A percentile compares a stretch with the other conserved stretches of the same genome.
Conservation (phyloP, 2,329 filamentous ascomycete species). For the Diaporthe ilicicola region DNA sequence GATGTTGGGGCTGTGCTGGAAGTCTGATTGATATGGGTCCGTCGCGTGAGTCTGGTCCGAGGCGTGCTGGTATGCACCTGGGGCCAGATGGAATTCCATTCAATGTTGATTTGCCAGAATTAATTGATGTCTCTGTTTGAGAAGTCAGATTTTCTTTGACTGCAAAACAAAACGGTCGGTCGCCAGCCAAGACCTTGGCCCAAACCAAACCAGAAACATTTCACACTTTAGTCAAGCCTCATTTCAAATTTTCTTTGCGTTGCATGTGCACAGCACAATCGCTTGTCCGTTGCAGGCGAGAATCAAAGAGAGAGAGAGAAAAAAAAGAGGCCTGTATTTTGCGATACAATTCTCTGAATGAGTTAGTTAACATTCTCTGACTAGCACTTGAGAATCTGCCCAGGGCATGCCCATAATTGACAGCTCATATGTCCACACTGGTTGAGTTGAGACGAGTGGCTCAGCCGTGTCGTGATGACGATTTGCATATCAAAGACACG, state of each 20-base stretch:
- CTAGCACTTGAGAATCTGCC: neutral
- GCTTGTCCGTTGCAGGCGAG: neutral
- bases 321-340: neutral
- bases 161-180: slow-evolving; percentile 8
- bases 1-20: slow-evolving; percentile 18
- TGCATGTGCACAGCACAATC: neutral
- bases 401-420: neutral
- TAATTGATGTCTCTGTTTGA: slow-evolving; percentile 7
- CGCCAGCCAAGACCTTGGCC: slow-evolving; percentile 16
- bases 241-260: neutral
- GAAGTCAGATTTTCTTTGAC: neutral
- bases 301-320: too few relatives aligned
- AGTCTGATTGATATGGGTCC: slow-evolving; percentile 1
- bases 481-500: slow-evolving; percentile 17
- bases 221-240: neutral
- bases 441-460: slow-evolving; percentile 12
- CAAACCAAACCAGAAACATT: slow-evolving; percentile 14
- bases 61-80: neutral
- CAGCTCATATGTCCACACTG: slow-evolving; percentile 2
- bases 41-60: neutral
- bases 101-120: neutral
- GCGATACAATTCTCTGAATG: neutral
- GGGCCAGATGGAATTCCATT: neutral
- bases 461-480: slow-evolving; percentile 25
- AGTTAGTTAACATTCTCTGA: too few relatives aligned